Conservation (phyloP, 805 yeast species). For the Dipodascus geniculatus region DNA sequence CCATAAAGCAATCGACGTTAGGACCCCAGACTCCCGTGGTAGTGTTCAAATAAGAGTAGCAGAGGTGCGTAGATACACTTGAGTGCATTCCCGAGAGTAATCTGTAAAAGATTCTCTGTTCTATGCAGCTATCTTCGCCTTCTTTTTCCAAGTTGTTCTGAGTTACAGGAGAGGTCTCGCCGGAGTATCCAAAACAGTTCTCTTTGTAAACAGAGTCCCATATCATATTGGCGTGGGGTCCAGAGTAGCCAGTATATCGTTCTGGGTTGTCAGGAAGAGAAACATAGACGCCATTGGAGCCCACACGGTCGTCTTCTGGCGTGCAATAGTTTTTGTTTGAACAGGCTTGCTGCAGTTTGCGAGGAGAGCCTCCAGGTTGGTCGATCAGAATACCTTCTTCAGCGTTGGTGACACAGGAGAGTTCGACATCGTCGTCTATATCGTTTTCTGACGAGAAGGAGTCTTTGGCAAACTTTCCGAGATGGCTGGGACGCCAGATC, state of each 20-base stretch:
- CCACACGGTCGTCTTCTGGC: conserved; percentile 30
- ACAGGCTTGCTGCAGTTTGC: neutral
- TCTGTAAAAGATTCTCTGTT: conserved; percentile 80
- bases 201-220: conserved; percentile 91
- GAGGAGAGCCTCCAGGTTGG: conserved; percentile 2
- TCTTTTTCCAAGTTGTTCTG: neutral
- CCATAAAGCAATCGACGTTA: conserved; percentile 68
- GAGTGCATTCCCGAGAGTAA: conserved; percentile 91
- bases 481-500: conserved; percentile 58
- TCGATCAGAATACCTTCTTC: conserved; percentile 17
- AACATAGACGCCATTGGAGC: conserved; percentile 50
- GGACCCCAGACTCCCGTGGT: conserved; percentile 77
- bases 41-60: conserved; percentile 67
- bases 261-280: conserved; percentile 85
- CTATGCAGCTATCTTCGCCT: conserved; percentile 49
- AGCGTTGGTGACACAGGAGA: conserved; percentile 11
- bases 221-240: conserved; percentile 79
- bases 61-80: conserved; percentile 83
- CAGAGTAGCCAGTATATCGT: conserved; percentile 92
- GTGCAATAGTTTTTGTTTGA: conserved; percentile 25
- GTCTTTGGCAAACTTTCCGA: conserved; percentile 40
- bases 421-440: conserved; percentile 3
- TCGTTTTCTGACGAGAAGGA: conserved; percentile 22
- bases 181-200: conserved; percentile 59
- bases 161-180: conserved; percentile 13